A percentile compares a stretch with the other conserved stretches of the same genome.
Evolutionary conservation across 352 stramenopile genomes (phyloP).

Genomic region (Thraustotheca clavata): DNA sequence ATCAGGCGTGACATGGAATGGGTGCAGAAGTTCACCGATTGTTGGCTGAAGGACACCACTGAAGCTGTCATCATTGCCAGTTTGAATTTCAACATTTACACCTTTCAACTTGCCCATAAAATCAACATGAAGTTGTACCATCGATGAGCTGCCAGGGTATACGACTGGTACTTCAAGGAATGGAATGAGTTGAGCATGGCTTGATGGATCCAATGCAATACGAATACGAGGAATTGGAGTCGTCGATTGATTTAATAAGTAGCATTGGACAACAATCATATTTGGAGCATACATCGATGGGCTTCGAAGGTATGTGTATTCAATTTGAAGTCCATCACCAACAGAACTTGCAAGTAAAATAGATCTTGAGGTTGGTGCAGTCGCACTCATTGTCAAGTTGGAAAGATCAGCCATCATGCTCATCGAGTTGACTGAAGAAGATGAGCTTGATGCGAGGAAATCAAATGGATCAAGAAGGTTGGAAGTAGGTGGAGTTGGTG

Average conservation of each 20-base stretch:
- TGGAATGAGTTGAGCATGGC: conserved; percentile 41
- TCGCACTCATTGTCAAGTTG: conserved; percentile 43
- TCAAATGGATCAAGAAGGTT: conserved; percentile 43
- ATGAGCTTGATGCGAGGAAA: conserved; percentile 26
- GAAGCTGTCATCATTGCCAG: conserved; percentile 32
- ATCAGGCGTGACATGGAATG: conserved; percentile 61
- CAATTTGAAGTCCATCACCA: conserved; percentile 50
- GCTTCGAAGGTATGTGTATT: conserved; percentile 59
- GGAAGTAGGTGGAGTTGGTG: conserved; percentile 23
- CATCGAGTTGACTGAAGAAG: conserved; percentile 20
- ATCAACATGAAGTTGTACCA: conserved; percentile 78
- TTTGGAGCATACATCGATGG: conserved; percentile 44
- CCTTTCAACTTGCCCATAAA: conserved; percentile 63
- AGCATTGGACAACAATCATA: conserved; percentile 69
- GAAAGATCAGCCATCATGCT: conserved; percentile 46
- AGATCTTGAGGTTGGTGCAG: conserved; percentile 26
- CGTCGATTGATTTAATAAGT: conserved; percentile 58
- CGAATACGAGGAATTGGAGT: conserved; percentile 45
- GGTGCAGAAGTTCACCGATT: conserved; percentile 53
- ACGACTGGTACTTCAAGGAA: conserved; percentile 80
- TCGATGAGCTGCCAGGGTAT: conserved; percentile 63
- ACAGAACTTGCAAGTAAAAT: conserved; percentile 44
- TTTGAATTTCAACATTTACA: conserved; percentile 51
- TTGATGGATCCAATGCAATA: conserved; percentile 21
- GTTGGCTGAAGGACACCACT: conserved; percentile 51